Conservation (phyloP, 305 asterid genomes). For the Fraxinus sp. region DNA sequence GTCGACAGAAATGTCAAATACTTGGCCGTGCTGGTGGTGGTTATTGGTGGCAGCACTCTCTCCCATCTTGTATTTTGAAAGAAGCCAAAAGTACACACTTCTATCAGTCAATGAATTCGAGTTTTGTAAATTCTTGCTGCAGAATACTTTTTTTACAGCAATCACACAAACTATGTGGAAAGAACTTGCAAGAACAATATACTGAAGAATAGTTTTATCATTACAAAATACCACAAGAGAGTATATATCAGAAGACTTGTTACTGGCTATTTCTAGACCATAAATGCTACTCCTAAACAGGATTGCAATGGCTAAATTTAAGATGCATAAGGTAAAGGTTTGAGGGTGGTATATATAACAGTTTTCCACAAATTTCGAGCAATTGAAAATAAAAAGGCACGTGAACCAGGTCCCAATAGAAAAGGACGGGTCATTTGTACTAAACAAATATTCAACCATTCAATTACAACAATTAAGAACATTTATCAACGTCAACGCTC, state of each 20-base stretch:
- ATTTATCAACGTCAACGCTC: conserved; percentile 25
- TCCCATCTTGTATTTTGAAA: conserved; percentile 35
- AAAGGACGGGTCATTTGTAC: conserved; percentile 4
- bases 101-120: neutral
- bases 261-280: neutral
- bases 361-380: neutral
- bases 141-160: neutral
- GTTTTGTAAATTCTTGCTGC: neutral
- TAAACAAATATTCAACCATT: conserved; percentile 25
- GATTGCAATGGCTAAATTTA: neutral
- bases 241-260: neutral
- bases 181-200: neutral
- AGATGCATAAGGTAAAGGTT: neutral
- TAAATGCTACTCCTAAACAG: neutral
- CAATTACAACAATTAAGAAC: conserved; percentile 29
- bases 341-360: conserved; percentile 25
- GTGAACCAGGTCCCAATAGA: conserved; percentile 11
- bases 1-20: conserved; percentile 36
- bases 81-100: neutral
- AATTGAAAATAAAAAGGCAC: conserved; percentile 22
- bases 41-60: conserved; percentile 57
- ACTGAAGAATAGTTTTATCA: neutral
- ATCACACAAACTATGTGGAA: neutral
- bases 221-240: neutral
- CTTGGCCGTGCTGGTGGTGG: conserved; percentile 47